Evolutionary conservation across 805 yeast species (phyloP).

Genomic region (Isabelozyma pseudorhagii): DNA sequence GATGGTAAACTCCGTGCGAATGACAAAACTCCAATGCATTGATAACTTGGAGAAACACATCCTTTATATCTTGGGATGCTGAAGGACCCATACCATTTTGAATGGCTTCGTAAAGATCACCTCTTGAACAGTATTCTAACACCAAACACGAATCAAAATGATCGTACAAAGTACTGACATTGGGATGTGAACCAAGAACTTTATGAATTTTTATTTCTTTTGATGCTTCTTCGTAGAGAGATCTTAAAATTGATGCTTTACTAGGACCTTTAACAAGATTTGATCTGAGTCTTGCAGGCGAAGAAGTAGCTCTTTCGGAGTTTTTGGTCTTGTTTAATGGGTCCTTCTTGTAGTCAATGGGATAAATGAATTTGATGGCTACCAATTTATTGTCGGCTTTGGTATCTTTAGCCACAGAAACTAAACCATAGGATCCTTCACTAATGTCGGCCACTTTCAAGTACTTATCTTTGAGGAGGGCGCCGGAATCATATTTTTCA

Average conservation of each 20-base stretch:
- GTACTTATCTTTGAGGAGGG: constrained; percentile 60
- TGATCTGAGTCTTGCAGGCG: constrained; percentile 32
- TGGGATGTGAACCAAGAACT: constrained; percentile 51
- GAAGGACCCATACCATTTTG: constrained; percentile 62
- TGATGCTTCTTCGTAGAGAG: constrained; percentile 52
- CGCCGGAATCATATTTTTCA: constrained; percentile 35
- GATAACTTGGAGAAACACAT: constrained; percentile 49
- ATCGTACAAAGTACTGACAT: constrained; percentile 46
- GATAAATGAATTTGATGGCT: constrained; percentile 83
- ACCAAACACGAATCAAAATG: constrained; percentile 51
- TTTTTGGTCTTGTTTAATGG: constrained; percentile 12
- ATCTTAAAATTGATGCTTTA: constrained; percentile 22
- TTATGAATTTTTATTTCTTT: constrained; percentile 67
- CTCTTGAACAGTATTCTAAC: constrained; percentile 82
- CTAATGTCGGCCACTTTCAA: constrained; percentile 70
- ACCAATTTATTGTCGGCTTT: constrained; percentile 48
- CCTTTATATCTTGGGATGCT: constrained; percentile 52
- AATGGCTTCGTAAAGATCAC: constrained; percentile 82
- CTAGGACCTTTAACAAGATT: constrained; percentile 1
- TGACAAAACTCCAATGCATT: constrained; percentile 53
- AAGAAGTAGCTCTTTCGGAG: constrained; percentile 27
- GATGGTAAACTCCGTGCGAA: constrained; percentile 45
- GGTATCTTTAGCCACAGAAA: constrained; percentile 78
- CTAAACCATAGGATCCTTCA: constrained; percentile 93
- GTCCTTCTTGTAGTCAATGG: constrained; percentile 40